Evolutionary conservation across 1,284 basidiomycete species (phyloP), one percentile per base, ranked within the genome.

Genomic region (Apiotrichum sp.): DNA sequence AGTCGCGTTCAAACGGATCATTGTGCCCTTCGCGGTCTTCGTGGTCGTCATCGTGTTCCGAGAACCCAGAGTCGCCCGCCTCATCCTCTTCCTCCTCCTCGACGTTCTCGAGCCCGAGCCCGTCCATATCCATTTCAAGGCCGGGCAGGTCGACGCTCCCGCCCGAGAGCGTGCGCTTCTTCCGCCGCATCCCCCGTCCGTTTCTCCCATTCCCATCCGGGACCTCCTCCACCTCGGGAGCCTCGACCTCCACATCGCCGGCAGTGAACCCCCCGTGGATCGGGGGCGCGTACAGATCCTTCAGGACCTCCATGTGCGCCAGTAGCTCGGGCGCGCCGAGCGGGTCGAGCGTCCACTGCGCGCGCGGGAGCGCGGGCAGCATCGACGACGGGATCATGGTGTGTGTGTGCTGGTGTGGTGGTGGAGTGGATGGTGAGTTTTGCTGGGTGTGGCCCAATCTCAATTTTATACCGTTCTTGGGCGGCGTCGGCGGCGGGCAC

Each of bases 1-100:
- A 77, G n/a, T 74, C 72, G 39, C 74, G 56, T 59, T 77, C 75
- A 44, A 77, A 77, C 14, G 68, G 66, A 47, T 64, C 63, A 8
- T 62, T 58, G 11, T 59, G 53, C 3, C 52, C 36, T 38, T 38
- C 56, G 3, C 59, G 50, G 22, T 64, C 54, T 16, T 59, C 62
- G 14, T 46, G 35, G 33, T 36, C 34, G 38, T 36, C 49, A 9
- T 56, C 51, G 32, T 59, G 22, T 22, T 22, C 22, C 22, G 22
- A 22, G 22, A 22, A 22, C 22, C 22, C 48, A 14, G 56, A 48
- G 7, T 45, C 50, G 10, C 57, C 53, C 5, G 62, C 54, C 14
- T 54, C 53, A n/a, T 56, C 61, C n/a, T 54, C 47, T 43, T 57
- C 57, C 29, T 57, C 55, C 1, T 43, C 56, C n/a, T 47, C 47